phyloP scores from a whole-genome alignment of 495 filamentous ascomycete species.

The Rusavskia elegans region DNA sequence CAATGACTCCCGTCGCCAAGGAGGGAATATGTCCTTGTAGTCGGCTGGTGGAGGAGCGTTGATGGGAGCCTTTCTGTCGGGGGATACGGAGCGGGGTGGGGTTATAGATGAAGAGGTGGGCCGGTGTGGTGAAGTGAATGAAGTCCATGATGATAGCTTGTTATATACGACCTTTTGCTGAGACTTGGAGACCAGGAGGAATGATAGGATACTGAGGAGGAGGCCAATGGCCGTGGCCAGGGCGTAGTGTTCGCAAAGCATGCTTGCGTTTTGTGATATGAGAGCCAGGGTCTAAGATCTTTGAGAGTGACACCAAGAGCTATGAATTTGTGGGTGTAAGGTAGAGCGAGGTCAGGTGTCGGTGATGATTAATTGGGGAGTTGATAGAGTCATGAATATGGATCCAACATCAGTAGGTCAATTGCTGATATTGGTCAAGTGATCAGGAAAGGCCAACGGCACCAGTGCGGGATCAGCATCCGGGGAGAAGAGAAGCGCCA shows the following conservation, averaged over 20 bases:
- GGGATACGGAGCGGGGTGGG: conserved; percentile 41
- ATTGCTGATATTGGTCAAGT: too few species aligned
- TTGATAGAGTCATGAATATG: too few species aligned
- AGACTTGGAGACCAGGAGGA: conserved; percentile 11
- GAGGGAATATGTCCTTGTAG: conserved; percentile 37
- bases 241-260: neutral
- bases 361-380: too few species aligned
- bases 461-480: too few species aligned
- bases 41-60: conserved; percentile 17
- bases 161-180: conserved; percentile 14
- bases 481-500: too few species aligned
- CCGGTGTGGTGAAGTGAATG: conserved; percentile 17
- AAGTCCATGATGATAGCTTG: conserved; percentile 10
- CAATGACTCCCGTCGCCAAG: conserved; percentile 31
- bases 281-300: neutral
- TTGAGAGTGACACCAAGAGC: too few species aligned
- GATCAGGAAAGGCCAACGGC: too few species aligned
- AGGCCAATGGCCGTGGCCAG: conserved; percentile 2
- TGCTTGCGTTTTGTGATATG: neutral
- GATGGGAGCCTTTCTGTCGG: conserved; percentile 23
- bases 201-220: conserved; percentile 10
- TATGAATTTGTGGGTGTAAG: too few species aligned
- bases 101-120: conserved; percentile 29
- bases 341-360: too few species aligned
- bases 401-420: too few species aligned